Evolutionary conservation across 2,329 filamentous ascomycete species (phyloP), one percentile per base, ranked within the genome.

Genomic region (Aspergillus viridinutans): DNA sequence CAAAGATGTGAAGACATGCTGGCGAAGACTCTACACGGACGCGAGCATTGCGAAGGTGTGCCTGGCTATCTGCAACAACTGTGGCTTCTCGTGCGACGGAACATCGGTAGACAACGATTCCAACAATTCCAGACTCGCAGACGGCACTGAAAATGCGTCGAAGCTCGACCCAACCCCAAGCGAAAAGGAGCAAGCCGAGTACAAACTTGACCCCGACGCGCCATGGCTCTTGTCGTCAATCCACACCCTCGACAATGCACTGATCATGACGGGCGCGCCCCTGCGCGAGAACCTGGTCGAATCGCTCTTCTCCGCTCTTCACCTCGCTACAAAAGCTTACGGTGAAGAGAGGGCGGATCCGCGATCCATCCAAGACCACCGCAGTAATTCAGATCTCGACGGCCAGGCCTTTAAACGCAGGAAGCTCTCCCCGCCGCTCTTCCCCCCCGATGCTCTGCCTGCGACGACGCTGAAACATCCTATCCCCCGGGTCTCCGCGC

Each of bases 201-300:
- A 40, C 50, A 58, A 20, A 23, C 61, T 69, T 26, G 52, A 59
- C 32, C 40, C 64, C 42, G 50, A 64, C 7, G 61, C 64, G 35
- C 64, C 75, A 32, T 84, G 79, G 73, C 68, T 92, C 3, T 79
- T 83, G 35, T 71, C 79, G 1, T 78, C 89, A 1, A 82, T 96
- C 35, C 80, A 81, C 53, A 75, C 81, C 1, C 80, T 97, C 1
- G 92, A 97, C 66, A 85, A 86, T 71, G 87, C 89, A 0, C 74
- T 95, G 48, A 90, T 96, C 49, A 82, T 92, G 54, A 84, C 90
- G 0, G 90, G 89, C 1, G 88, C 83, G 0, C 83, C 84, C 1
- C 78, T 69, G 1, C 78, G 89, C 55, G 81, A 83, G 7, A 63
- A 67, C 8, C 60, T 75, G 29, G 71, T 80, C 23, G 73, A 77